Conservation (phyloP, 75 land plant species). For the Sequoiadendron giganteum region DNA sequence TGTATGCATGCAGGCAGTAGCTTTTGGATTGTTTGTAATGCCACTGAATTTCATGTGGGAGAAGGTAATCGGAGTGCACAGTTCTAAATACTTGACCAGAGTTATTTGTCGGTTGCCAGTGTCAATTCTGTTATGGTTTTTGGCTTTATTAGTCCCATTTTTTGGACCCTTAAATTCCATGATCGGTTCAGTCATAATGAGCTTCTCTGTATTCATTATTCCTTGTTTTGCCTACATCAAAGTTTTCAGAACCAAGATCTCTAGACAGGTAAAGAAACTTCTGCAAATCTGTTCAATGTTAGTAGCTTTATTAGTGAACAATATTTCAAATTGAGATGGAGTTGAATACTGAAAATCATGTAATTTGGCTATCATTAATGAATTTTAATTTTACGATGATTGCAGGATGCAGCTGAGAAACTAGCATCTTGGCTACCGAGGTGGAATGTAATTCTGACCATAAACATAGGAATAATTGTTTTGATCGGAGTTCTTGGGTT, state of each 20-base stretch:
- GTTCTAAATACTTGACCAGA: conserved; percentile 6
- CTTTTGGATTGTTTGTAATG: conserved; percentile 26
- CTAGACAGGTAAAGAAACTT: not conserved
- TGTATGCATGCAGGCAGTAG: conserved; percentile 17
- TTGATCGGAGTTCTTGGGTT: conserved; percentile 20
- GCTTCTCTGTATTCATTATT: conserved; percentile 38
- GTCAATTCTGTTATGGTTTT: conserved; percentile 19
- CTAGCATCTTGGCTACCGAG: conserved; percentile 10
- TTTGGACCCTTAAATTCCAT: conserved; percentile 32
- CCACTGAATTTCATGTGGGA: conserved; percentile 41
- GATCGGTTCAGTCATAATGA: conserved; percentile 32
- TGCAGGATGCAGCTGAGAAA: conserved; percentile 26
- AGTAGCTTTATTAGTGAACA: not conserved
- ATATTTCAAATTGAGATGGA: not conserved
- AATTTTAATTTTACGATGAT: not conserved
- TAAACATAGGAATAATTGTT: conserved; percentile 13
- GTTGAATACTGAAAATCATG: not conserved
- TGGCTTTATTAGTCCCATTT: conserved; percentile 32
- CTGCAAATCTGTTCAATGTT: not conserved
- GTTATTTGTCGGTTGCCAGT: conserved; percentile 22
- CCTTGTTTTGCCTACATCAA: conserved; percentile 32
- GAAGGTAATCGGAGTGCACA: conserved; percentile 28
- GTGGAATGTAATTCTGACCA: conserved; percentile 21
- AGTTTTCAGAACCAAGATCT: conserved; percentile 3
- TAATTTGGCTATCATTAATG: not conserved